Conservation (phyloP, 2,329 filamentous ascomycete genomes). For the Zasmidium angulare region DNA sequence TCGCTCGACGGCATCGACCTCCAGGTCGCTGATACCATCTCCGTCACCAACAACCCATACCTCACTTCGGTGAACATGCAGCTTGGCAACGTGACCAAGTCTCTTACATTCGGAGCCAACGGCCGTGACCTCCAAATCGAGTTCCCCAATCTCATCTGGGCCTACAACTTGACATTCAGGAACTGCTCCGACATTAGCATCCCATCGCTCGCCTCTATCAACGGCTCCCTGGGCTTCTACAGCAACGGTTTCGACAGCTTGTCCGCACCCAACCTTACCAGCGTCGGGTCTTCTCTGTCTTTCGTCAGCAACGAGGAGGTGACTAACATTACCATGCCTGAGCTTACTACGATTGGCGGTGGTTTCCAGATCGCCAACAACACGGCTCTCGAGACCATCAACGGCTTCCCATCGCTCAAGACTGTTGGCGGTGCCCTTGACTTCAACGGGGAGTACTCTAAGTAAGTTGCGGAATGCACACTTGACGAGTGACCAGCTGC, state of each 20-base stretch:
- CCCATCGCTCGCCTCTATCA: conserved; percentile 71
- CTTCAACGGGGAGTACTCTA: conserved; percentile 78
- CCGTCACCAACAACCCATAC: conserved; percentile 88
- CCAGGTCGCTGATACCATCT: conserved; percentile 66
- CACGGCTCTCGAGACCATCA: conserved; percentile 66
- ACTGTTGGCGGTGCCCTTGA: conserved; percentile 77
- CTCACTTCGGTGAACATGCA: conserved; percentile 74
- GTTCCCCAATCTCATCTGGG: conserved; percentile 76
- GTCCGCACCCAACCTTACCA: conserved; percentile 68
- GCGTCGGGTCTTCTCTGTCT: conserved; percentile 58
- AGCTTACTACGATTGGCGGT: conserved; percentile 68
- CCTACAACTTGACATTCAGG: conserved; percentile 77
- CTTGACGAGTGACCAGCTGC: conserved; percentile 16
- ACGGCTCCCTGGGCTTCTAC: conserved; percentile 80
- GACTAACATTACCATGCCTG: conserved; percentile 73
- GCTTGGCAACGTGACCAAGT: conserved; percentile 70
- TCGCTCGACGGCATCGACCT: conserved; percentile 80
- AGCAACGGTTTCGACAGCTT: conserved; percentile 69
- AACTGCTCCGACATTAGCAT: conserved; percentile 74
- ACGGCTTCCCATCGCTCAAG: conserved; percentile 67
- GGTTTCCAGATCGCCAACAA: conserved; percentile 90
- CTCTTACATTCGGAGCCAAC: conserved; percentile 78
- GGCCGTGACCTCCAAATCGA: conserved; percentile 67
- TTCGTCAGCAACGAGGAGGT: conserved; percentile 58
- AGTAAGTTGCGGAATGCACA: conserved; percentile 61